phyloP scores from a whole-genome alignment of 345 rosid genomes.

The Gynandropsis gynandra region DNA sequence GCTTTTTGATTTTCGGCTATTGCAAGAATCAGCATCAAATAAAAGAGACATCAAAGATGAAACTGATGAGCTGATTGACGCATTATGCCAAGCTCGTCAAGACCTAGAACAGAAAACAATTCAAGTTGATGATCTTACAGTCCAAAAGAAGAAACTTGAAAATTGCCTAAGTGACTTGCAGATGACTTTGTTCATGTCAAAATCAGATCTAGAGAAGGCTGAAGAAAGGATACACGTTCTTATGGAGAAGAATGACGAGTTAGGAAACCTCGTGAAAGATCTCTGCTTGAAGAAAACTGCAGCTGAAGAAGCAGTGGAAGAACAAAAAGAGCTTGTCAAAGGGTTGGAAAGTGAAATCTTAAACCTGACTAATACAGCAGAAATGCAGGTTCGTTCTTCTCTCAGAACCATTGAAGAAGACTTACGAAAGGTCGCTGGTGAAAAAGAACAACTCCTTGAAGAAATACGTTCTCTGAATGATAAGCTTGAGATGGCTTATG shows the following conservation, averaged over 20 bases:
- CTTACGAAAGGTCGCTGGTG: constrained; percentile 34
- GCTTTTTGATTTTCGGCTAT: constrained; percentile 80
- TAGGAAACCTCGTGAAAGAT: constrained; percentile 54
- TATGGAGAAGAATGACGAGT: constrained; percentile 61
- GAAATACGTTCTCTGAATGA: constrained; percentile 55
- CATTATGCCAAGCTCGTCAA: constrained; percentile 42
- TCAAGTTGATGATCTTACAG: constrained; percentile 49
- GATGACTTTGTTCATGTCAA: constrained; percentile 42
- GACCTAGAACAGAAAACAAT: constrained; percentile 59
- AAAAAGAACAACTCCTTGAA: constrained; percentile 53
- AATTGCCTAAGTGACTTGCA: constrained; percentile 39
- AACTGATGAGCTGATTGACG: constrained; percentile 46
- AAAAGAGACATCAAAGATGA: constrained; percentile 64
- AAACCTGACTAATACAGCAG: constrained; percentile 46
- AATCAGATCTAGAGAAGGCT: constrained; percentile 49
- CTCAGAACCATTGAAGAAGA: constrained; percentile 46
- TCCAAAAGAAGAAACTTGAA: constrained; percentile 49
- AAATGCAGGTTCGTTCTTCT: constrained; percentile 38
- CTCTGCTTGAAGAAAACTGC: constrained; percentile 52
- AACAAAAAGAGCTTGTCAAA: constrained; percentile 58
- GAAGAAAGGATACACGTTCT: constrained; percentile 45
- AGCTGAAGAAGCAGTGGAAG: constrained; percentile 65
- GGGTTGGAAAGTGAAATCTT: constrained; percentile 76
- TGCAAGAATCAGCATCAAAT: constrained; percentile 82
- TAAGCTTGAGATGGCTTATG: constrained; percentile 59